A percentile compares a stretch with the other conserved stretches of the same genome.
These are phyloP conservation scores for Elsinoe australis DNA, from an alignment of 2,329 filamentous ascomycete species.

Conservation along the genomic window DNA sequence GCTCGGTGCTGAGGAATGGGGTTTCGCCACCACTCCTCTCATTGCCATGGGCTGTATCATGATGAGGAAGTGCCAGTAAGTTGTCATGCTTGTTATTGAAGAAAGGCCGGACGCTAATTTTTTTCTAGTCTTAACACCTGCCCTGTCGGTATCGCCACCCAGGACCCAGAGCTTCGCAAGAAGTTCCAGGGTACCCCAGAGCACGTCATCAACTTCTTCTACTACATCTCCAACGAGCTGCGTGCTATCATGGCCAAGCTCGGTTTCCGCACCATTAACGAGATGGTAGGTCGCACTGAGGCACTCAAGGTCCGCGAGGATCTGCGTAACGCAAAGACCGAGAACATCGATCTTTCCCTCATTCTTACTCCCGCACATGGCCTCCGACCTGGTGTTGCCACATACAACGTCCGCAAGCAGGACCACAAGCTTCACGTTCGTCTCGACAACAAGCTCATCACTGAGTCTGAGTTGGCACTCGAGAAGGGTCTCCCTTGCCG, in stretches of 20 bases:
- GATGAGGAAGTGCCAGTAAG: slow-evolving; percentile 69
- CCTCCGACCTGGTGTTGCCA: slow-evolving; percentile 85
- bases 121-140: slow-evolving; percentile 58
- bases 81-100: not conserved
- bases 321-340: slow-evolving; percentile 76
- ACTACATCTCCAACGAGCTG: slow-evolving; percentile 93
- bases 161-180: slow-evolving; percentile 86
- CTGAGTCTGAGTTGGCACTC: slow-evolving; percentile 86
- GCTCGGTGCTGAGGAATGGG: slow-evolving; percentile 96
- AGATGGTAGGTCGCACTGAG: slow-evolving; percentile 94
- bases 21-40: slow-evolving; percentile 86
- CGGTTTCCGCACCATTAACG: slow-evolving; percentile 89
- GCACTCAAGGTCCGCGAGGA: slow-evolving; percentile 80
- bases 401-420: slow-evolving; percentile 96
- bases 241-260: slow-evolving; percentile 95
- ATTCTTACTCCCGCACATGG: slow-evolving; percentile 95
- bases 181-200: slow-evolving; percentile 92
- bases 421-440: slow-evolving; percentile 89
- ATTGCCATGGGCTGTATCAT: slow-evolving; percentile 97
- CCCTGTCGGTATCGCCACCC: slow-evolving; percentile 90
- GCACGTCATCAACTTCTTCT: slow-evolving; percentile 98
- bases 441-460: slow-evolving; percentile 94
- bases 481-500: slow-evolving; percentile 89
- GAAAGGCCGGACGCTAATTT: slow-evolving; percentile 21
- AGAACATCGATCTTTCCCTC: slow-evolving; percentile 86